A percentile compares a stretch with the other conserved stretches of the same genome.
Conservation (phyloP, 2,329 filamentous ascomycete species). For the Alternaria sp. region DNA sequence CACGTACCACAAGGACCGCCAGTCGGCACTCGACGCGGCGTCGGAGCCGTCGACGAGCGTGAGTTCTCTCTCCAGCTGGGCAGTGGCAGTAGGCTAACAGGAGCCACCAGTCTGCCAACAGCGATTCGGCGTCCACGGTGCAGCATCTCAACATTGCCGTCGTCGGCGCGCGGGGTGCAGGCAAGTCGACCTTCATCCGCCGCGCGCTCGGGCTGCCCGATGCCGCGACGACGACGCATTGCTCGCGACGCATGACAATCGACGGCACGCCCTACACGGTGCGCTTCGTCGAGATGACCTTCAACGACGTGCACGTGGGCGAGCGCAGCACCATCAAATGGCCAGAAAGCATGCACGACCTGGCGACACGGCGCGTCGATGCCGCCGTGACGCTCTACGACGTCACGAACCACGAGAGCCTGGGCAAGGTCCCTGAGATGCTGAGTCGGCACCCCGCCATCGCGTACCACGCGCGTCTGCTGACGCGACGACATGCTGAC, state of each 20-base stretch:
- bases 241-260: conserved; percentile 64
- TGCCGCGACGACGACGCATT: conserved; percentile 54
- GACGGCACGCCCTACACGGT: conserved; percentile 65
- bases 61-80: conserved; percentile 22
- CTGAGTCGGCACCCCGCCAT: conserved; percentile 70
- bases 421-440: conserved; percentile 76
- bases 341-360: conserved; percentile 67
- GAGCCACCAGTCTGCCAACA: conserved; percentile 36
- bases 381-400: conserved; percentile 88
- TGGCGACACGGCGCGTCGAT: conserved; percentile 77
- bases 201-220: conserved; percentile 63
- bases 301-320: conserved; percentile 62
- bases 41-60: conserved; percentile 38
- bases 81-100: conserved; percentile 29
- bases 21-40: conserved; percentile 28
- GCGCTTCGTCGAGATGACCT: conserved; percentile 64
- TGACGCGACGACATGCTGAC: conserved; percentile 29
- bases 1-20: conserved; percentile 42
- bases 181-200: conserved; percentile 68
- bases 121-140: conserved; percentile 47
- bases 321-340: conserved; percentile 63
- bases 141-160: conserved; percentile 68
- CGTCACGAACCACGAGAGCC: conserved; percentile 78
- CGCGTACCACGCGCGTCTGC: conserved; percentile 3
- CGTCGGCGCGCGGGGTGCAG: conserved; percentile 62